Conservation (phyloP, 2,329 filamentous ascomycete genomes). For the Fusarium napiforme region DNA sequence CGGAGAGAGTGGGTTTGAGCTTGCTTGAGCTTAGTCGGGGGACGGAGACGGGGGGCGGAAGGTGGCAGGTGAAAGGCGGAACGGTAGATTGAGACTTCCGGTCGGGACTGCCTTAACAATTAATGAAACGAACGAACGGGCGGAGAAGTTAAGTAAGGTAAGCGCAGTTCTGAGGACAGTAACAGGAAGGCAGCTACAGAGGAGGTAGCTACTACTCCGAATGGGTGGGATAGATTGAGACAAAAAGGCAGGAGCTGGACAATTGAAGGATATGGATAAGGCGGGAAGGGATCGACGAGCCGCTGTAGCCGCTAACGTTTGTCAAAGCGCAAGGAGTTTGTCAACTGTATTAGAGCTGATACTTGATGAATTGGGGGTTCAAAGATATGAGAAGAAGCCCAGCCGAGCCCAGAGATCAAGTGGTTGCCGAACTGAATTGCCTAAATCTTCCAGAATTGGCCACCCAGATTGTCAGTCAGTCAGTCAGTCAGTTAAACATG, state of each 20-base stretch:
- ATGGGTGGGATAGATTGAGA: conserved; percentile 15
- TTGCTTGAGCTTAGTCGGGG: conserved; percentile 26
- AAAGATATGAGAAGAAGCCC: background rate
- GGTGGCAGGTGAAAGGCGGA: conserved; percentile 17
- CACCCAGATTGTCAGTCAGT: background rate
- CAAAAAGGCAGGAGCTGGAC: conserved; percentile 1
- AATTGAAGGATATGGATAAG: conserved; percentile 10
- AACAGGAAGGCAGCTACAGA: background rate
- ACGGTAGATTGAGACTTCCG: conserved; percentile 33
- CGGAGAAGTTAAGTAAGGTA: background rate
- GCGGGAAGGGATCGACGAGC: conserved; percentile 32
- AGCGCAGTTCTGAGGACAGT: background rate
- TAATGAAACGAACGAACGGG: background rate
- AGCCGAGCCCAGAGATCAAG: background rate
- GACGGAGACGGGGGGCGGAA: conserved; percentile 33
- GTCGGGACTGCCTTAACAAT: conserved; percentile 20
- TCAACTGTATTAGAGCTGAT: background rate
- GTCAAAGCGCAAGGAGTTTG: conserved; percentile 8
- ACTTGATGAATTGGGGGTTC: background rate
- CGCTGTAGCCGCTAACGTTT: conserved; percentile 26
- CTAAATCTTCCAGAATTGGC: conserved; percentile 9
- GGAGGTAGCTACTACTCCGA: background rate
- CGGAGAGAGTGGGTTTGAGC: conserved; percentile 23
- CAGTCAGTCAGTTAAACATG: background rate
- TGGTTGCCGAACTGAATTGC: conserved; percentile 3